Conservation (phyloP, 257 asterid genomes). For the Solanum bukasovii region DNA sequence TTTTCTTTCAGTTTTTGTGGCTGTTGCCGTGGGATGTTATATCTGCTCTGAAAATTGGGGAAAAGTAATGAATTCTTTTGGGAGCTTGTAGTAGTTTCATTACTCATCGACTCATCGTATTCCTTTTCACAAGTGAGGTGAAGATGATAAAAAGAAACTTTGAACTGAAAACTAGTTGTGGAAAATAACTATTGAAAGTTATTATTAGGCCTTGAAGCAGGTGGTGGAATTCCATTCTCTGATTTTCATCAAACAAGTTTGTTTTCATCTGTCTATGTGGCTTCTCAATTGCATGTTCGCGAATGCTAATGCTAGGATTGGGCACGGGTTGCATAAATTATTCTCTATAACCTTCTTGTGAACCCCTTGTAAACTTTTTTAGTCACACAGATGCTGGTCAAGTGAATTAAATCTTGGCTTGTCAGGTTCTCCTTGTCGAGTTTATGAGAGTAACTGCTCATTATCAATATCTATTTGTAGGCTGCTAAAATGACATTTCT, state of each 20-base stretch:
- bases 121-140: not conserved
- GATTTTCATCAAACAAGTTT: not conserved
- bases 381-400: not conserved
- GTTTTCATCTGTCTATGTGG: not conserved
- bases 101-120: not conserved
- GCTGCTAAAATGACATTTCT: not conserved
- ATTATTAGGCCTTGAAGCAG: not conserved
- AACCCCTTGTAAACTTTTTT: not conserved
- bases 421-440: not conserved
- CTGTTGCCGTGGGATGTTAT: not conserved
- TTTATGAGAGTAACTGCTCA: not conserved
- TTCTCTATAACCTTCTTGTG: not conserved
- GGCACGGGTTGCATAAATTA: not conserved
- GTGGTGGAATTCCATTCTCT: not conserved
- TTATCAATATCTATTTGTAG: not conserved
- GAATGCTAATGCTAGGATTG: not conserved
- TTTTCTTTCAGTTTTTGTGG: not conserved
- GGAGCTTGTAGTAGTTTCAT: not conserved
- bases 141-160: not conserved
- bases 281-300: not conserved
- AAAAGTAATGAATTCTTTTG: not conserved
- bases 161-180: not conserved
- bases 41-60: not conserved
- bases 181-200: not conserved
- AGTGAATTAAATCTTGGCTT: not conserved